These are phyloP conservation scores for Vigna unguiculata DNA, from an alignment of 306 rosid genomes.

Conservation along the genomic window DNA sequence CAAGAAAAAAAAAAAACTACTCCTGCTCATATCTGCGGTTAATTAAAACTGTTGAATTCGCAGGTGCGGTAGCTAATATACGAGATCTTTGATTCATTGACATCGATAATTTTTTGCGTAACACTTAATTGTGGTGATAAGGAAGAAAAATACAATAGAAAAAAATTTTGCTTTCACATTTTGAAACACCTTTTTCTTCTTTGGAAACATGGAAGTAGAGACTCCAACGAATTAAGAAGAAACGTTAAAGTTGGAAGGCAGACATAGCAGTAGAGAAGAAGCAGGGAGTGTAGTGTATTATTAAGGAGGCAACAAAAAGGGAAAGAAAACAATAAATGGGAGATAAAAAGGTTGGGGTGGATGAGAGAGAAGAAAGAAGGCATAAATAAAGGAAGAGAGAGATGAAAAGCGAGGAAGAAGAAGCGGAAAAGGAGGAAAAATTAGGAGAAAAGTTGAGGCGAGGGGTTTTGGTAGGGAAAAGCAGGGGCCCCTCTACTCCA, in stretches of 20 bases:
- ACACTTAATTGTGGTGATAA: too few species aligned
- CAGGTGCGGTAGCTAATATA: neutral
- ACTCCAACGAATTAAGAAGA: too few species aligned
- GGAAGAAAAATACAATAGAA: too few species aligned
- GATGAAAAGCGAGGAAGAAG: slow-evolving; percentile 62
- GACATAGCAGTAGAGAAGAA: too few species aligned
- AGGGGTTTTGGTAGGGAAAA: slow-evolving; percentile 66
- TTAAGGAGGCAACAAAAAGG: slow-evolving; percentile 3
- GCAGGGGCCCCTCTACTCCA: slow-evolving; percentile 75
- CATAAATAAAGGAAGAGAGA: slow-evolving; percentile 43
- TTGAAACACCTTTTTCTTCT: too few species aligned
- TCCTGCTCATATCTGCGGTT: neutral
- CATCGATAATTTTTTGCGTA: too few species aligned
- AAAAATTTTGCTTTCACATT: too few species aligned
- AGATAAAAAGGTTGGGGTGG: neutral
- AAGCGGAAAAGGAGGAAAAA: slow-evolving; percentile 81
- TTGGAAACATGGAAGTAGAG: too few species aligned
- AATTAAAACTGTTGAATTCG: neutral
- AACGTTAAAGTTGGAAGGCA: neutral
- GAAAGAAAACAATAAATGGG: neutral
- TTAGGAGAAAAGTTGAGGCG: slow-evolving; percentile 78
- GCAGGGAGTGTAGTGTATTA: neutral
- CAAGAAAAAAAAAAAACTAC: too few species aligned
- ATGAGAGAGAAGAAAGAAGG: slow-evolving; percentile 1
- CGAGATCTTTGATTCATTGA: too few species aligned